Conservation (phyloP, 2,329 filamentous ascomycete species). For the Verticillium dahliae region DNA sequence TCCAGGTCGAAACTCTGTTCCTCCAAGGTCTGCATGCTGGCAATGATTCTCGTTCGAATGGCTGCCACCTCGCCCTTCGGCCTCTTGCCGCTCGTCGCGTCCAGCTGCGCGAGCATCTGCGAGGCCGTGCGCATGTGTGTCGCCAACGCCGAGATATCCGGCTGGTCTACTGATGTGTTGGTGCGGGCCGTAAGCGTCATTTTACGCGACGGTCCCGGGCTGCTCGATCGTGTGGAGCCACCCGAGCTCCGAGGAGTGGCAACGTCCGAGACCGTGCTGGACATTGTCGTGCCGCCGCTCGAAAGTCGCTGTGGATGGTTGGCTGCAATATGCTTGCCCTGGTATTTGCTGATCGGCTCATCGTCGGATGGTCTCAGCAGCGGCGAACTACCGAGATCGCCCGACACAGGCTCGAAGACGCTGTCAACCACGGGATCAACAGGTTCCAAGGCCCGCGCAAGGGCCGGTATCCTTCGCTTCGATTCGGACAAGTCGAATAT, state of each 20-base stretch:
- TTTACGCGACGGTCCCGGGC: constrained; percentile 54
- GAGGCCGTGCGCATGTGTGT: constrained; percentile 85
- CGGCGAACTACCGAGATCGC: constrained; percentile 69
- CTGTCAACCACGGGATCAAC: constrained; percentile 55
- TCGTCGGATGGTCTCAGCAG: constrained; percentile 55
- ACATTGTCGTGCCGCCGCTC: constrained; percentile 54
- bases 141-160: constrained; percentile 74
- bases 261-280: constrained; percentile 48
- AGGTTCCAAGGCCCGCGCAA: not conserved
- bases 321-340: constrained; percentile 16
- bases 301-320: constrained; percentile 47
- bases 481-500: constrained; percentile 66
- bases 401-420: constrained; percentile 75
- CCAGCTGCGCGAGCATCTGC: constrained; percentile 79
- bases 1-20: constrained; percentile 78
- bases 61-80: constrained; percentile 76
- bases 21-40: constrained; percentile 82
- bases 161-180: constrained; percentile 57
- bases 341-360: constrained; percentile 15
- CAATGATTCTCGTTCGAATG: constrained; percentile 80
- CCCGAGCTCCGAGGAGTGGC: constrained; percentile 64
- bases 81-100: constrained; percentile 72
- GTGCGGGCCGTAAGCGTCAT: constrained; percentile 52
- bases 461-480: constrained; percentile 35
- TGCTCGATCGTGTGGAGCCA: constrained; percentile 59